phyloP scores from a whole-genome alignment of 1,284 basidiomycete genomes.

The Stereum hirsutum region DNA sequence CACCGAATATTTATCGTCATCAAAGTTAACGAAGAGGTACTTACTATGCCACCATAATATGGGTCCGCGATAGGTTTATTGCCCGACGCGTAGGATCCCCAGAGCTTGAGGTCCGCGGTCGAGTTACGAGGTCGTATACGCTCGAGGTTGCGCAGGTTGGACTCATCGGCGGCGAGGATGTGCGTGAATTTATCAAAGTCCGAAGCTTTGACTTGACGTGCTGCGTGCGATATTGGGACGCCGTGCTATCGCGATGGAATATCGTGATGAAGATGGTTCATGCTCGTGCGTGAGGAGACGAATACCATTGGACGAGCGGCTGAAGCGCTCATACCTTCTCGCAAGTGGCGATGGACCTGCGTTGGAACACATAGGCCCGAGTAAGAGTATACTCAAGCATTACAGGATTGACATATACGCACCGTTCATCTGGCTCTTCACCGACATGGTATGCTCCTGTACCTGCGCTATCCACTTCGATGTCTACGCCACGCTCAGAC shows the following conservation, averaged over 20 bases:
- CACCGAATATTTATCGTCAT: too few species aligned
- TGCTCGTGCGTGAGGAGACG: background rate
- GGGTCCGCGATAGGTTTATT: conserved; percentile 63
- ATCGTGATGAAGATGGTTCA: background rate
- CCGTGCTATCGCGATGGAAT: conserved; percentile 33
- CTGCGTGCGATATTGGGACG: conserved; percentile 50
- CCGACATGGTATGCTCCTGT: conserved; percentile 66
- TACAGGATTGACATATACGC: conserved; percentile 2
- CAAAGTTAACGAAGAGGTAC: conserved; percentile 14
- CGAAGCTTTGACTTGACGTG: conserved; percentile 43
- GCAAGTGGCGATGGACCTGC: conserved; percentile 55
- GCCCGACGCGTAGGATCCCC: conserved; percentile 66
- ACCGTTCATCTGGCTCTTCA: conserved; percentile 69
- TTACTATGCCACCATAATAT: conserved; percentile 63
- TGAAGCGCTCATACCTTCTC: conserved; percentile 36
- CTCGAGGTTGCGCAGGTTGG: conserved; percentile 50
- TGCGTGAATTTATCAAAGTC: conserved; percentile 63
- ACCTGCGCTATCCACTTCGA: conserved; percentile 64
- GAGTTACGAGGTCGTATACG: conserved; percentile 44
- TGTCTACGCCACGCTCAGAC: conserved; percentile 49
- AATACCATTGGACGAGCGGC: background rate
- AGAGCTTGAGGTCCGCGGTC: conserved; percentile 54
- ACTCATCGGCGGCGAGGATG: conserved; percentile 63
- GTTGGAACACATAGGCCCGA: background rate
- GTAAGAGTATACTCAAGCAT: background rate